Evolutionary conservation across 495 filamentous ascomycete species (phyloP).

Genomic region (Hypoxylon trugodes): DNA sequence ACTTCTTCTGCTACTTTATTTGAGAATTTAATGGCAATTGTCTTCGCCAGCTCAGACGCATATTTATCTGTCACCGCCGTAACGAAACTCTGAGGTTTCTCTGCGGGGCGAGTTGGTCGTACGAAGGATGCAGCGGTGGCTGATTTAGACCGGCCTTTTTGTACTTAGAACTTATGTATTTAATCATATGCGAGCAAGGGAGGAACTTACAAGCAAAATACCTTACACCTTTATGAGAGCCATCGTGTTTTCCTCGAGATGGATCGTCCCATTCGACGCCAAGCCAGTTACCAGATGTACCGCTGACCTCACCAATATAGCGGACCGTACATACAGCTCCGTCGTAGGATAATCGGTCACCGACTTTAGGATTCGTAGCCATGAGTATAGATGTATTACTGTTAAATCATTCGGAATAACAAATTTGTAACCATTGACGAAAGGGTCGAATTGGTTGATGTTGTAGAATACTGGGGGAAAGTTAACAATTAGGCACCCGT

Average conservation of each 20-base stretch:
- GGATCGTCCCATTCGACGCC: slow-evolving; percentile 97
- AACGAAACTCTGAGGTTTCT: slow-evolving; percentile 74
- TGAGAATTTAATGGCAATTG: slow-evolving; percentile 71
- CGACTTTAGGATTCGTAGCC: slow-evolving; percentile 51
- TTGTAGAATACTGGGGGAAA: background rate
- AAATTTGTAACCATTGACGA: background rate
- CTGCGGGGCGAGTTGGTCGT: slow-evolving; percentile 73
- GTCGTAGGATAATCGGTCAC: slow-evolving; percentile 80
- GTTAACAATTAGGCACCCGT: slow-evolving; percentile 23
- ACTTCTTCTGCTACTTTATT: slow-evolving; percentile 92
- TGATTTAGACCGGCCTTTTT: slow-evolving; percentile 68
- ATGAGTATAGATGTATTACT: slow-evolving; percentile 8
- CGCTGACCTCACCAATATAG: slow-evolving; percentile 78
- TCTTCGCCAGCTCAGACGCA: slow-evolving; percentile 61
- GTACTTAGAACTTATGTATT: slow-evolving; percentile 4
- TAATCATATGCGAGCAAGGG: background rate
- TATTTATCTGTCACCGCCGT: slow-evolving; percentile 87
- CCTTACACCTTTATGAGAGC: slow-evolving; percentile 75
- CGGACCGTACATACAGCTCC: slow-evolving; percentile 81
- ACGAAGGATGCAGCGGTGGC: slow-evolving; percentile 85
- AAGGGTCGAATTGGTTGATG: background rate
- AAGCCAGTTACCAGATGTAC: slow-evolving; percentile 84
- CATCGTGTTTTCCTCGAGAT: slow-evolving; percentile 86
- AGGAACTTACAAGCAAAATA: slow-evolving; percentile 81
- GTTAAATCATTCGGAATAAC: background rate